Evolutionary conservation across 2,329 filamentous ascomycete species (phyloP).

Genomic region (Pseudogymnoascus sp.): DNA sequence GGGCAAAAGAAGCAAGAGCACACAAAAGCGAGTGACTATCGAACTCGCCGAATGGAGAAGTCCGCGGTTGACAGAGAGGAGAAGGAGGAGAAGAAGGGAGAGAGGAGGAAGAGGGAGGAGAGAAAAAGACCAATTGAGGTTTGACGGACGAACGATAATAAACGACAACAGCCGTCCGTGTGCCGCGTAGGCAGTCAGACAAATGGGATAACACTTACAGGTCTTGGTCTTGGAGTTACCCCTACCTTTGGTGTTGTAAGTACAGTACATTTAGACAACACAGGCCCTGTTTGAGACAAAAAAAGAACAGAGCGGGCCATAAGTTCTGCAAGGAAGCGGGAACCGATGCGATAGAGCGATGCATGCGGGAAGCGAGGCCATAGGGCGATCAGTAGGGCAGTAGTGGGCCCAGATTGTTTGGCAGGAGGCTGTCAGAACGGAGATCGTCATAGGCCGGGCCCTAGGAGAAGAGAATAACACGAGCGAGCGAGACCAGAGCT

Average conservation of each 20-base stretch:
- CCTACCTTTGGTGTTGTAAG: neutral
- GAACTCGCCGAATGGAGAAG: neutral
- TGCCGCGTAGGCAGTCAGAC: neutral
- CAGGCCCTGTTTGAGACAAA: neutral
- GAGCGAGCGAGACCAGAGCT: neutral
- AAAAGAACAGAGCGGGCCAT: neutral
- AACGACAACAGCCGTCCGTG: neutral
- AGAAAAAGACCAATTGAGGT: neutral
- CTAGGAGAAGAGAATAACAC: neutral
- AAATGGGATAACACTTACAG: neutral
- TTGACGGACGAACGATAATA: neutral
- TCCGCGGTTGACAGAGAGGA: neutral
- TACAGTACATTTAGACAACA: neutral
- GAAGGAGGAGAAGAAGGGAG: neutral
- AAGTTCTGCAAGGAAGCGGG: neutral
- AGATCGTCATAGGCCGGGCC: neutral
- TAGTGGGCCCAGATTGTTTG: neutral
- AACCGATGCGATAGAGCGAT: constrained; percentile 1
- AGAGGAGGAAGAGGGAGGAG: neutral
- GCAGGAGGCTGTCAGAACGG: neutral
- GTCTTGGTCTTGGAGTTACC: neutral
- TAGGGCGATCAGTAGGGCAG: neutral
- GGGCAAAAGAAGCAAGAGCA: neutral
- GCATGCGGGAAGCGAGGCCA: constrained; percentile 2
- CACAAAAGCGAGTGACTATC: neutral